These are phyloP conservation scores for Pseudocercospora fuligena DNA, from an alignment of 2,329 filamentous ascomycete genomes.

Conservation along the genomic window DNA sequence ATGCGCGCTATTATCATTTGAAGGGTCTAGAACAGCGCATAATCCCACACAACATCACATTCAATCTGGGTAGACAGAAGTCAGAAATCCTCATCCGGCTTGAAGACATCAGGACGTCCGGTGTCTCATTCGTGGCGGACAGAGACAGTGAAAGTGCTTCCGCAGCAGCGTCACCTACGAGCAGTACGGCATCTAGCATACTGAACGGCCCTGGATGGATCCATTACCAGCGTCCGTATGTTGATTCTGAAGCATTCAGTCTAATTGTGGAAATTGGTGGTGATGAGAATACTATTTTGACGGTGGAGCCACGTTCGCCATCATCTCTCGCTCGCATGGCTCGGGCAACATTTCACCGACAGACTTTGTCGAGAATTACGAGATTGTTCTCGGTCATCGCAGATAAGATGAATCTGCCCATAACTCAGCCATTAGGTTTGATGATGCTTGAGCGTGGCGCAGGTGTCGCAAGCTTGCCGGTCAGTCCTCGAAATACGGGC, in stretches of 20 bases:
- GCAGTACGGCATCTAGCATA: constrained; percentile 21
- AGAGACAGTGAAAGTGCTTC: constrained; percentile 33
- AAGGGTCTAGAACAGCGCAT: constrained; percentile 88
- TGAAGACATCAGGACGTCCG: constrained; percentile 87
- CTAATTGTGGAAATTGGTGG: constrained; percentile 79
- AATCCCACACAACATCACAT: constrained; percentile 75
- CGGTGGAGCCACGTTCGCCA: constrained; percentile 20
- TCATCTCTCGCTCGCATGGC: constrained; percentile 24
- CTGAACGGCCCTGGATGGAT: constrained; percentile 60
- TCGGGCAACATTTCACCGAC: constrained; percentile 73
- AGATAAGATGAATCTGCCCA: constrained; percentile 74
- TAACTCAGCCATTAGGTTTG: constrained; percentile 64
- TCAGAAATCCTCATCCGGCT: constrained; percentile 80
- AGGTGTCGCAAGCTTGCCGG: constrained; percentile 64
- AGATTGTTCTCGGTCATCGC: constrained; percentile 81
- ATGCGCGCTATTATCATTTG: constrained; percentile 92
- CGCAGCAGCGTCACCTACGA: constrained; percentile 19
- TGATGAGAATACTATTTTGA: constrained; percentile 56
- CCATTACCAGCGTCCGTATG: constrained; percentile 81
- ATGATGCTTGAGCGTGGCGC: constrained; percentile 66
- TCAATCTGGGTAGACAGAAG: constrained; percentile 70
- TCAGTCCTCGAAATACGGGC: constrained; percentile 71
- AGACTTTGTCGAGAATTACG: constrained; percentile 70
- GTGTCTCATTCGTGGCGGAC: constrained; percentile 69
- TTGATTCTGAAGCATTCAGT: constrained; percentile 75